Evolutionary conservation across 495 filamentous ascomycete genomes (phyloP), one percentile per base, ranked within the genome.

Genomic region (Penicillium waksmanii): DNA sequence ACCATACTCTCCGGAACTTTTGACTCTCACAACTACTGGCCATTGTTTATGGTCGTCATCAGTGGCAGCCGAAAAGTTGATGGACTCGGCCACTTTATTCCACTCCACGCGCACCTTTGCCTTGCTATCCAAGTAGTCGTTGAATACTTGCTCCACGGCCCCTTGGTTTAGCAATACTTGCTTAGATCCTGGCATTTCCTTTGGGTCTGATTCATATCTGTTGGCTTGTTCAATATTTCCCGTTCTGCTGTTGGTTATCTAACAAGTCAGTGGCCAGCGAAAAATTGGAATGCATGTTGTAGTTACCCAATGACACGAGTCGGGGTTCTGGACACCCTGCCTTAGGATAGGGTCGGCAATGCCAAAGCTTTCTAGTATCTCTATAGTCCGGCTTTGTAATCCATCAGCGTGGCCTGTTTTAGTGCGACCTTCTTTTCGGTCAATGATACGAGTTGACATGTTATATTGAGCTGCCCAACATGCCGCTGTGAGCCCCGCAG

Each of bases 291-390:
- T 43, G 51, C 11, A 7, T 43, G 13, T 25, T 12, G 27, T 57
- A 42, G 38, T 34, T 19, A 56, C 64, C 83, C 83, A 88, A 63
- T 86, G 84, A 0, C 72, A 70, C 5, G 80, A 72, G 73, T 90
- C 88, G 18, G 82, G 67, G 17, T 84, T 77, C 54, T 84, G 84
- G 54, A 86, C 88, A 1, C 82, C 77, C 63, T 89, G 85, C 34
- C 77, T 77, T 12, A 89, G 76, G 34, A 89, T 67, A 17, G 81
- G 74, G 51, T 89, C 87, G 0, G 79, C 77, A 18, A 90, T 70
- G 3, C 86, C 86, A 55, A 90, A 89, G 33, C 82, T 85, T 56
- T 91, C 86, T 47, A 89, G 83, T 36, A 92, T 83, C 66, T 91
- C 88, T 9, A 89, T 77, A 1, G 87, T 87, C 1, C 87, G 84